phyloP scores from a whole-genome alignment of 1,284 basidiomycete species.

The Mycosarcoma maydis region DNA sequence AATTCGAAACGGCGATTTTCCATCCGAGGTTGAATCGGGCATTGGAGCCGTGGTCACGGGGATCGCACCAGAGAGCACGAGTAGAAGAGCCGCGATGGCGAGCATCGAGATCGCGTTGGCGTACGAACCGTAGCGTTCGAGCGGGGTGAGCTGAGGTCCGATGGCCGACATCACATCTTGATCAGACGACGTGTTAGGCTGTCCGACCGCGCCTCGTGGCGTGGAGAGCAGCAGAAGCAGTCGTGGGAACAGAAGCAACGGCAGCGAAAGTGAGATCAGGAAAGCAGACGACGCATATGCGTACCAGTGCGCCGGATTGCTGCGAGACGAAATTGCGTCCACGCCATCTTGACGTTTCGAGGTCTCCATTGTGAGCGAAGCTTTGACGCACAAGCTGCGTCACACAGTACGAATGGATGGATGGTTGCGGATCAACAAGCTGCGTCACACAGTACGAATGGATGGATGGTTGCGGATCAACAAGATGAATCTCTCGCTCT shows the following conservation, averaged over 20 bases:
- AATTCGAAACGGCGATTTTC: conserved; percentile 37
- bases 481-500: no score
- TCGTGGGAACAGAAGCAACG: conserved; percentile 41
- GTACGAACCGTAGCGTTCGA: conserved; percentile 37
- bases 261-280: conserved; percentile 37
- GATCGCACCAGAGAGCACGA: conserved; percentile 42
- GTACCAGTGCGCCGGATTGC: conserved; percentile 49
- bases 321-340: conserved; percentile 37
- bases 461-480: background rate
- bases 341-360: conserved; percentile 20
- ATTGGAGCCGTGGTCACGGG: conserved; percentile 40
- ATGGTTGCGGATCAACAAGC: background rate
- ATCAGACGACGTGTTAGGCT: conserved; percentile 6
- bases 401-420: background rate
- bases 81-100: conserved; percentile 26
- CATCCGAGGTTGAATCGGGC: conserved; percentile 28
- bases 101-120: conserved; percentile 44
- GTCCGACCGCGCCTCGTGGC: conserved; percentile 40
- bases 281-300: conserved; percentile 43
- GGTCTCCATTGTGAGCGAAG: conserved; percentile 16
- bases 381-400: no score
- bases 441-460: background rate
- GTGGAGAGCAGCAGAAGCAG: conserved; percentile 43
- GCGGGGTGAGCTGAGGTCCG: conserved; percentile 44
- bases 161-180: conserved; percentile 27